A percentile compares a stretch with the other conserved stretches of the same genome.
Conservation (phyloP, 495 filamentous ascomycete species). For the Penicillium lagena region DNA sequence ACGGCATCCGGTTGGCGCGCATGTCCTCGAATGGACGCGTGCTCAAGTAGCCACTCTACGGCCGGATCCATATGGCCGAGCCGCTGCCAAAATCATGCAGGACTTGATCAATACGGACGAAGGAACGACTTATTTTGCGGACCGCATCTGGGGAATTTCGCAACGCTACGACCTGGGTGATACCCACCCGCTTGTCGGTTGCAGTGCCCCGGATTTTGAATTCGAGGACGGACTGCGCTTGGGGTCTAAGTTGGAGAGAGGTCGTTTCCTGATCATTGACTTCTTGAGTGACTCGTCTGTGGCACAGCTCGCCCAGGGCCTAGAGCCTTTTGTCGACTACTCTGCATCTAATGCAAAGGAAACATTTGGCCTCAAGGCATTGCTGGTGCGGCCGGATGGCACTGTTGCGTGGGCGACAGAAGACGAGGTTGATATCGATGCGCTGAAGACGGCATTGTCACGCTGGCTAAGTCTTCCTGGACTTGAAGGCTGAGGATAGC, state of each 20-base stretch:
- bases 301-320: slow-evolving; percentile 4
- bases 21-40: slow-evolving; percentile 25
- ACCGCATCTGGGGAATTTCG: slow-evolving; percentile 23
- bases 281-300: slow-evolving; percentile 5
- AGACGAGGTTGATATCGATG: slow-evolving; percentile 6
- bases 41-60: slow-evolving; percentile 14
- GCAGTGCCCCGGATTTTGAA: slow-evolving; percentile 22
- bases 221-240: slow-evolving; percentile 16
- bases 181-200: slow-evolving; percentile 18
- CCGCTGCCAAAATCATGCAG: slow-evolving; percentile 9
- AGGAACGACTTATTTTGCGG: slow-evolving; percentile 20
- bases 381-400: slow-evolving; percentile 27
- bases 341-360: slow-evolving; percentile 13
- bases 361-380: slow-evolving; percentile 9
- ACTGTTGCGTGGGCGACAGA: slow-evolving; percentile 22
- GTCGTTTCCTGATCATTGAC: slow-evolving; percentile 15
- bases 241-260: slow-evolving; percentile 12
- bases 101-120: slow-evolving; percentile 21
- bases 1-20: slow-evolving; percentile 17
- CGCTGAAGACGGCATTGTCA: slow-evolving; percentile 6
- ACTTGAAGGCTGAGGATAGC: too few species aligned
- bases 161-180: slow-evolving; percentile 17
- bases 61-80: slow-evolving; percentile 10
- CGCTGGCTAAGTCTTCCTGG: not conserved
- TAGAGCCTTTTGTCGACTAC: slow-evolving; percentile 14